Conservation (phyloP, 2,329 filamentous ascomycete species). For the Aspergillus ochraceus region DNA sequence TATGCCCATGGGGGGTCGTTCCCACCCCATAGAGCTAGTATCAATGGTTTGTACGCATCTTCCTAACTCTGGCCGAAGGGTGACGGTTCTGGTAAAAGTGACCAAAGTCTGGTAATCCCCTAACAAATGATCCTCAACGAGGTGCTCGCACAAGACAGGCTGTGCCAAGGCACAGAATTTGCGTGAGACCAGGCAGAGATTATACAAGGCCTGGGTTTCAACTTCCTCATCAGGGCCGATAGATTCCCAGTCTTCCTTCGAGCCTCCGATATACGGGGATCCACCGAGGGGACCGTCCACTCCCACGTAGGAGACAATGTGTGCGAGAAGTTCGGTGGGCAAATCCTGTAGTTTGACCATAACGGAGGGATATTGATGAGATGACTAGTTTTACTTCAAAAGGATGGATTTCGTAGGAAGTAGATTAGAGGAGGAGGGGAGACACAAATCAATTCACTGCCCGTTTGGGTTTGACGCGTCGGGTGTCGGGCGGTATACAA, state of each 20-base stretch:
- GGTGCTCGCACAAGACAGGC: slow-evolving; percentile 21
- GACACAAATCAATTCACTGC: neutral
- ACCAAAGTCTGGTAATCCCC: slow-evolving; percentile 6
- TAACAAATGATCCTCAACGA: slow-evolving; percentile 12
- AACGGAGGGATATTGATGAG: neutral
- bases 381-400: neutral
- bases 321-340: slow-evolving; percentile 20
- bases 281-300: neutral
- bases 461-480: no score
- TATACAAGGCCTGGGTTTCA: slow-evolving; percentile 5
- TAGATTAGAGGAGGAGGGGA: neutral
- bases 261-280: neutral
- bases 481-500: no score
- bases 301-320: slow-evolving; percentile 15
- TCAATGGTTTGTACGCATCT: slow-evolving; percentile 14
- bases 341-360: slow-evolving; percentile 21
- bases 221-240: neutral
- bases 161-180: slow-evolving; percentile 22
- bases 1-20: neutral
- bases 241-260: neutral
- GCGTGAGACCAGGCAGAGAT: slow-evolving; percentile 22
- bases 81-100: slow-evolving; percentile 15
- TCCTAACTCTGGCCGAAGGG: slow-evolving; percentile 19
- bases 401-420: neutral
- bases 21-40: neutral